Conservation (phyloP, 2,329 filamentous ascomycete species). For the Aspergillus brunneoviolaceus region DNA sequence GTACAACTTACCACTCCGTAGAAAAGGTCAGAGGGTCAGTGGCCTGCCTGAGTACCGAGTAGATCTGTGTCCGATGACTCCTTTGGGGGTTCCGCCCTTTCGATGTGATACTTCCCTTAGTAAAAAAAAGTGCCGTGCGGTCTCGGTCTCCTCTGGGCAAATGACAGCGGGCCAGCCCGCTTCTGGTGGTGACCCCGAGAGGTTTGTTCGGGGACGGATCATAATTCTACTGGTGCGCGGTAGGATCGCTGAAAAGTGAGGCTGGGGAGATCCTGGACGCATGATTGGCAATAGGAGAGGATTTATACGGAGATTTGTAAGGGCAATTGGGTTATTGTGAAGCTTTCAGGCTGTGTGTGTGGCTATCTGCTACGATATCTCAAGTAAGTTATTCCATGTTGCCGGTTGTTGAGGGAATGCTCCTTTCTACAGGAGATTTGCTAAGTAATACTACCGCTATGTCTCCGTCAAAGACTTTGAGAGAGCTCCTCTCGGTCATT, state of each 20-base stretch:
- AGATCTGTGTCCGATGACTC: not conserved
- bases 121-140: not conserved
- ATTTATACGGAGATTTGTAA: too few relatives aligned
- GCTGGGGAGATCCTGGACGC: slow-evolving; percentile 3
- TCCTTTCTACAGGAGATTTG: too few relatives aligned
- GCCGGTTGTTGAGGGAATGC: too few relatives aligned
- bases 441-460: too few relatives aligned
- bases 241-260: slow-evolving; percentile 9
- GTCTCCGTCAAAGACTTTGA: too few relatives aligned
- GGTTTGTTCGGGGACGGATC: slow-evolving; percentile 13
- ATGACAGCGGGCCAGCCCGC: slow-evolving; percentile 18
- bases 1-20: not conserved
- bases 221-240: slow-evolving; percentile 10
- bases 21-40: not conserved
- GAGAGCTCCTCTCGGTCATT: too few relatives aligned
- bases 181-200: slow-evolving; percentile 11
- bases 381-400: too few relatives aligned
- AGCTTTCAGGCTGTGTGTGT: too few relatives aligned
- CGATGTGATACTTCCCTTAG: not conserved
- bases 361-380: too few relatives aligned
- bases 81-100: not conserved
- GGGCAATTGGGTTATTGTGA: too few relatives aligned
- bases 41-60: not conserved
- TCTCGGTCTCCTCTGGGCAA: not conserved
- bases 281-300: not conserved